A percentile compares a stretch with the other conserved stretches of the same genome.
phyloP scores from a whole-genome alignment of 371 early-diverging fungal species.

The Mortierella sp. region DNA sequence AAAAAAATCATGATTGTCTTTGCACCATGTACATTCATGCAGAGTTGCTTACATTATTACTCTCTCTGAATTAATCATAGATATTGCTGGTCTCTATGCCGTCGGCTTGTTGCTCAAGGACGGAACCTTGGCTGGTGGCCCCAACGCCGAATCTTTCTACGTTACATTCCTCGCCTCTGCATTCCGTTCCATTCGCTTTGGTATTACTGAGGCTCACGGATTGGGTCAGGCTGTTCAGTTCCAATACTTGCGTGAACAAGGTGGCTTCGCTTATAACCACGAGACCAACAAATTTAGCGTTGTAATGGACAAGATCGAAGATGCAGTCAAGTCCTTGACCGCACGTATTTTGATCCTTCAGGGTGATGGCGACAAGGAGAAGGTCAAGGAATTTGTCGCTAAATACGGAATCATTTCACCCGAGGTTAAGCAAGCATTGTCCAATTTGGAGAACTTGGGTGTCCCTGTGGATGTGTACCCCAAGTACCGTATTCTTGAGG shows the following conservation, averaged over 20 bases:
- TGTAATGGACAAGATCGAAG: slow-evolving; percentile 72
- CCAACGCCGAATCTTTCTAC: slow-evolving; percentile 74
- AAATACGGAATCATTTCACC: slow-evolving; percentile 70
- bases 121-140: slow-evolving; percentile 72
- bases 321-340: slow-evolving; percentile 77
- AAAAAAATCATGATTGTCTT: not conserved
- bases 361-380: slow-evolving; percentile 81
- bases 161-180: slow-evolving; percentile 85
- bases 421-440: slow-evolving; percentile 67
- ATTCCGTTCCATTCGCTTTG: slow-evolving; percentile 86
- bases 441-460: slow-evolving; percentile 61
- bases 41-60: too few relatives aligned
- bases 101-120: slow-evolving; percentile 75
- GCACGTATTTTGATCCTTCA: slow-evolving; percentile 81
- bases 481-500: slow-evolving; percentile 51
- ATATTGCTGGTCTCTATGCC: slow-evolving; percentile 84
- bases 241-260: slow-evolving; percentile 78
- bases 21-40: too few relatives aligned
- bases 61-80: slow-evolving; percentile 39
- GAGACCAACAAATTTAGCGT: slow-evolving; percentile 69
- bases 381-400: slow-evolving; percentile 71
- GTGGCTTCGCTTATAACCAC: slow-evolving; percentile 70
- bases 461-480: slow-evolving; percentile 57
- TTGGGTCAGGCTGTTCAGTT: slow-evolving; percentile 82
- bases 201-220: slow-evolving; percentile 85